phyloP scores from a whole-genome alignment of 345 rosid genomes.

The Gynandropsis gynandra region DNA sequence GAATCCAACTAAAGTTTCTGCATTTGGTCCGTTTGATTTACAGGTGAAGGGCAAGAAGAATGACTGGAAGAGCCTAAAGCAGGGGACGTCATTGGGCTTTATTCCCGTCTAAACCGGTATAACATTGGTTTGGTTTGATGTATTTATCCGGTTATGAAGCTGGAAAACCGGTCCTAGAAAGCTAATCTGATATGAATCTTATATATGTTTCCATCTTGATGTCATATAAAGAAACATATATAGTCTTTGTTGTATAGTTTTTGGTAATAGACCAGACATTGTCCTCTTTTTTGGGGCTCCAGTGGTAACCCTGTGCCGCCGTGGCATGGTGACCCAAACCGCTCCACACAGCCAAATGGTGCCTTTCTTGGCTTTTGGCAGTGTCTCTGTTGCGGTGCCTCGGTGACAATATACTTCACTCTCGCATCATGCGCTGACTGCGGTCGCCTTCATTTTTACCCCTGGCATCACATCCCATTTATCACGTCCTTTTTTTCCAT shows the following conservation, averaged over 20 bases:
- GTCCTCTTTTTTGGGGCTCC: too few relatives aligned
- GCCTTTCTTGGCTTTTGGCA: too few relatives aligned
- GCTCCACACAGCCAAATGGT: too few relatives aligned
- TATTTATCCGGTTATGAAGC: slow-evolving; percentile 20
- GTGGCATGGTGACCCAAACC: too few relatives aligned
- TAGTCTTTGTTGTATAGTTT: slow-evolving; percentile 22
- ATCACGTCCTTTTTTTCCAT: too few relatives aligned
- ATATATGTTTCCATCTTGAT: slow-evolving; percentile 23
- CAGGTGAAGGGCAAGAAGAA: slow-evolving; percentile 14
- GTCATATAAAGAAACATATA: slow-evolving; percentile 14
- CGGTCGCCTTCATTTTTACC: too few relatives aligned
- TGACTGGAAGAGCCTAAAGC: slow-evolving; percentile 2
- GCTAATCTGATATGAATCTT: slow-evolving; percentile 25
- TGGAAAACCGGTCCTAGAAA: slow-evolving; percentile 23
- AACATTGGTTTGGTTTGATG: slow-evolving; percentile 21
- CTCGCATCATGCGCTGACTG: too few relatives aligned
- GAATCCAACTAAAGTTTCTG: background rate
- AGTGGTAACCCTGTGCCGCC: too few relatives aligned
- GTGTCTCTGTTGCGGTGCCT: too few relatives aligned
- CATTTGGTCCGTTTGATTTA: slow-evolving; percentile 11
- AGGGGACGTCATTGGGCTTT: slow-evolving; percentile 7
- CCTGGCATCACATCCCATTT: too few relatives aligned
- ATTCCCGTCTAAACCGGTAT: slow-evolving; percentile 22
- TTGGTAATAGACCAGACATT: slow-evolving; percentile 22
- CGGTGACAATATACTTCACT: too few relatives aligned